A percentile compares a stretch with the other conserved stretches of the same genome.
phyloP scores from a whole-genome alignment of 345 rosid genomes.

The Eutrema yunnanense region DNA sequence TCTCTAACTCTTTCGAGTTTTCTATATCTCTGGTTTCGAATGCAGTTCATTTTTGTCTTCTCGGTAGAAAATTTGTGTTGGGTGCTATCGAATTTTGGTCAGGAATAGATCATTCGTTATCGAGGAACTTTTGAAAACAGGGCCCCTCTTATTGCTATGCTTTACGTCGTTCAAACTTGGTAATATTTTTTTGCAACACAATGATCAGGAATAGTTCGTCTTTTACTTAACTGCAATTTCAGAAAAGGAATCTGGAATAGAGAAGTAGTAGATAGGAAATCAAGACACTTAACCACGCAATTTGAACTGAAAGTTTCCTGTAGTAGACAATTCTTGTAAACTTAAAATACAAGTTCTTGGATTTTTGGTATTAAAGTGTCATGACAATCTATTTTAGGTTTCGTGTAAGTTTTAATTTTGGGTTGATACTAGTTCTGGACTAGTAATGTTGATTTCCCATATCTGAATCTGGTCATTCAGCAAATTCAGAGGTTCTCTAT shows the following conservation, averaged over 20 bases:
- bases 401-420: neutral
- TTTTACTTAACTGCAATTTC: neutral
- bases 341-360: neutral
- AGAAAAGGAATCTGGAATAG: neutral
- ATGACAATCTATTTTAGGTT: neutral
- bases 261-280: neutral
- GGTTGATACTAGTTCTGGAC: neutral
- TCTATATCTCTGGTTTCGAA: neutral
- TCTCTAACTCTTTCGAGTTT: neutral
- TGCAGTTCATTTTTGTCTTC: neutral
- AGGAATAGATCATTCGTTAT: neutral
- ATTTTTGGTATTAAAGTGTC: neutral
- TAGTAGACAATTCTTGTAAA: neutral
- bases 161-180: neutral
- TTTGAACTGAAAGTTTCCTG: neutral
- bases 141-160: neutral
- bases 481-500: neutral
- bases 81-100: neutral
- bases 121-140: neutral
- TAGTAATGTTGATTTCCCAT: neutral
- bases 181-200: neutral
- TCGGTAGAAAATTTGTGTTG: neutral
- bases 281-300: neutral
- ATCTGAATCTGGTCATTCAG: neutral
- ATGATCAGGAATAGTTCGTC: neutral